Base-by-base conservation (phyloP, 805 yeast species). In the Candida montana region DNA sequence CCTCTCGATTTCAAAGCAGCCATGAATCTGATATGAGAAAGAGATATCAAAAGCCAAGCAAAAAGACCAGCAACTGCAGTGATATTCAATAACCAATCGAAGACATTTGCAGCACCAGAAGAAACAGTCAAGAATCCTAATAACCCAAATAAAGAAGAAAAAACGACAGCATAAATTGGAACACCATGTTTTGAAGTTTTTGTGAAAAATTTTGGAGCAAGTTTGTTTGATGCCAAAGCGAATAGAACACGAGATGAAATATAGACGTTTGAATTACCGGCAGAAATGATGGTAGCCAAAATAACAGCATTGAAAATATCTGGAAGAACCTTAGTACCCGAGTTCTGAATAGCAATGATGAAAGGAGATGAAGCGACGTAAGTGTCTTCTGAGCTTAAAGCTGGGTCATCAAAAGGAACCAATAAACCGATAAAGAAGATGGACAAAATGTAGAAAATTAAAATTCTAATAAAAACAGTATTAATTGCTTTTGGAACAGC, bases 1-100 rank as follows among this genome's bases (percentile, higher is more conserved):
- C 80, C 79, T 59, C 88, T 75, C 18, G 66, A 58, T 51, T 72
- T 74, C 52, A 86, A 64, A 27, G 82, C 80, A 31, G 67, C 61
- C 81, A 83, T 83, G 63, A 83, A 83, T 58, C 90, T 69, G 43
- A 83, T 63, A 61, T 82, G 90, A 3, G 83, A 68, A 35, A 74
- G 61, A 23, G 80, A 70, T 46, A 83, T 81, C 58, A 77, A 74
- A 37, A 78, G 72, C 90, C 90, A 81, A 15, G 85, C 72, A 51
- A 82, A 79, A 50, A 83, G 70, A 45, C 90, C 90, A 10, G 89
- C 81, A 37, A 82, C 81, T 23, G 85, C 84, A n/a, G 86, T 75
- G 52, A 83, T 81, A 59, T 81, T 82, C 50, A 82, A 64, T 45
- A 83, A 68, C 90, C 90, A 83, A 55, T 73, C 65, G 65, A 83